These are phyloP conservation scores for Beauveria caledonica DNA, from an alignment of 2,329 filamentous ascomycete species.

Conservation along the genomic window DNA sequence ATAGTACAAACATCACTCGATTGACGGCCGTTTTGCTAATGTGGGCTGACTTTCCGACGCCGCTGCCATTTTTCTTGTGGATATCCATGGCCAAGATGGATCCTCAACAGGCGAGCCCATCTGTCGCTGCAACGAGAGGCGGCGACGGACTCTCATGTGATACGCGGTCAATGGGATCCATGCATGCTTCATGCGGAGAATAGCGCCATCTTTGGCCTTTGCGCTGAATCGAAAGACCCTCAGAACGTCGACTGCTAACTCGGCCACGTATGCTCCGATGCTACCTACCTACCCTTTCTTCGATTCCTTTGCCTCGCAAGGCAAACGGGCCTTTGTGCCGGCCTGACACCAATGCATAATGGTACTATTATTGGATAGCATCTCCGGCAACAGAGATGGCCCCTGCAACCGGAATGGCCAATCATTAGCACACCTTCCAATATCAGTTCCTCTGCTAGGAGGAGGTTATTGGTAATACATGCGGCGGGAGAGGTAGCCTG, in stretches of 20 bases:
- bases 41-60: slow-evolving; percentile 5
- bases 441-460: too few species aligned
- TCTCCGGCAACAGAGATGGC: neutral
- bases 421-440: too few species aligned
- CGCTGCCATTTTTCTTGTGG: neutral
- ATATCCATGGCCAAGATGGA: neutral
- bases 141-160: neutral
- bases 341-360: neutral
- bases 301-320: neutral
- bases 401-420: neutral
- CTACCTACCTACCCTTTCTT: neutral
- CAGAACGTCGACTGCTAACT: neutral
- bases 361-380: neutral
- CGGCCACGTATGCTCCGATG: neutral
- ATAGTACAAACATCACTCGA: neutral
- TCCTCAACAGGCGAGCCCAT: neutral
- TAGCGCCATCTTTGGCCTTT: neutral
- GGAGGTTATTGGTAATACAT: neutral
- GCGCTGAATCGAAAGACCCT: neutral
- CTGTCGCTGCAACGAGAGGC: neutral
- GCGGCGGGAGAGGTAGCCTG: too few species aligned
- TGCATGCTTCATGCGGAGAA: neutral
- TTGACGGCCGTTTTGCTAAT: slow-evolving; percentile 3
- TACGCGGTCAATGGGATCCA: neutral
- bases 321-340: neutral